A percentile compares a stretch with the other conserved stretches of the same genome.
Evolutionary conservation across 345 rosid species (phyloP).

Genomic region (Euphorbia tirucalli): DNA sequence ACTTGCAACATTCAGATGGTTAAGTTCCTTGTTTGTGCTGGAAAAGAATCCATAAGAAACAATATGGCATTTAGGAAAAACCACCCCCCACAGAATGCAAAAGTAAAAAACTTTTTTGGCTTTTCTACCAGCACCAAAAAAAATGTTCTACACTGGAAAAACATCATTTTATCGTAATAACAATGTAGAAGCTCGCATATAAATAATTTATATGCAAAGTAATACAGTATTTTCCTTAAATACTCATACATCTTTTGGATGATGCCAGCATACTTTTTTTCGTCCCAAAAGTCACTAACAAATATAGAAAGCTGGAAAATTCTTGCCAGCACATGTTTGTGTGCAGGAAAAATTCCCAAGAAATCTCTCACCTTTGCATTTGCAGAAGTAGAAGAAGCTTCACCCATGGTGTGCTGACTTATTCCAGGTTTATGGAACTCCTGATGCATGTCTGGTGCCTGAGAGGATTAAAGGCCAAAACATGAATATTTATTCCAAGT

Average conservation of each 20-base stretch:
- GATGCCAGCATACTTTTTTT: neutral
- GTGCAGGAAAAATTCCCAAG: neutral
- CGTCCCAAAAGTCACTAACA: neutral
- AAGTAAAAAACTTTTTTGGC: neutral
- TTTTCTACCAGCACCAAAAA: neutral
- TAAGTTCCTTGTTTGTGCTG: constrained; percentile 8
- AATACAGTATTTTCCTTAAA: neutral
- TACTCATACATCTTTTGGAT: neutral
- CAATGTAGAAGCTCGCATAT: neutral
- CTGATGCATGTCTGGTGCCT: constrained; percentile 31
- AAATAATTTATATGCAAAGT: neutral
- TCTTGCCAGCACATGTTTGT: neutral
- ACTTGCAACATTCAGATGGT: neutral
- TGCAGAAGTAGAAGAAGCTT: constrained; percentile 23
- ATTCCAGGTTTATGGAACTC: constrained; percentile 21
- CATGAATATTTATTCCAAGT: neutral
- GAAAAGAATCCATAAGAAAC: neutral
- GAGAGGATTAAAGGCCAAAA: neutral
- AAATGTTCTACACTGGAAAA: neutral
- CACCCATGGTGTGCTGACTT: constrained; percentile 19
- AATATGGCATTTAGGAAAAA: neutral
- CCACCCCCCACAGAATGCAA: neutral
- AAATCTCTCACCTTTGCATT: constrained; percentile 20
- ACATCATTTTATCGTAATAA: neutral
- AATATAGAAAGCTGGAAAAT: neutral